These are phyloP conservation scores for Glycyrrhiza uralensis DNA, from an alignment of 306 rosid genomes.

Conservation along the genomic window DNA sequence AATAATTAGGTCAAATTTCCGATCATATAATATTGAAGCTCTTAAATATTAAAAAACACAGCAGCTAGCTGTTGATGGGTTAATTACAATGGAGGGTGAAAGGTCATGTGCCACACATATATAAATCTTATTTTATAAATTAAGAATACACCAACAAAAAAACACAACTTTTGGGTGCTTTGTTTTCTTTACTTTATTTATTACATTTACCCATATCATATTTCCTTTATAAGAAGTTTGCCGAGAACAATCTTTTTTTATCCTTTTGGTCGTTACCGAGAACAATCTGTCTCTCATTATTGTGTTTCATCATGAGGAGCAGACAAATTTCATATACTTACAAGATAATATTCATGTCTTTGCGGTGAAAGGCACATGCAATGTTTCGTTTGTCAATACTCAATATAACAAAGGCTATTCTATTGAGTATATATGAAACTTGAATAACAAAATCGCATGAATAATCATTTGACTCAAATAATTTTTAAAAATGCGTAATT, in stretches of 20 bases:
- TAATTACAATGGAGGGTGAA: too few relatives aligned
- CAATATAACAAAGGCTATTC: neutral
- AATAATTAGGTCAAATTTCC: too few relatives aligned
- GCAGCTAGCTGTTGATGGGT: too few relatives aligned
- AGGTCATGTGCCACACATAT: neutral
- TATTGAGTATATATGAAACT: neutral
- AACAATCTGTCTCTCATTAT: neutral
- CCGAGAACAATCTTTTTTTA: too few relatives aligned
- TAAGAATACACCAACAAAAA: neutral
- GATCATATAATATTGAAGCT: too few relatives aligned
- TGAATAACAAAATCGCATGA: neutral
- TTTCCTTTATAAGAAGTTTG: neutral
- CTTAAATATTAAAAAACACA: too few relatives aligned
- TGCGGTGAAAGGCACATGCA: neutral
- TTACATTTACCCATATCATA: neutral
- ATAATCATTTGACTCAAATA: neutral
- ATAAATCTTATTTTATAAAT: neutral
- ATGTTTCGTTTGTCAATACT: neutral
- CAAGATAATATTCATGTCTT: neutral
- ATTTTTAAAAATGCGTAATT: neutral
- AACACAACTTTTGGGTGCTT: neutral
- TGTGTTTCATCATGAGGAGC: neutral
- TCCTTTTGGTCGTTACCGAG: too few relatives aligned
- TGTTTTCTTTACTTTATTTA: neutral
- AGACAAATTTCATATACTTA: neutral